Conservation (phyloP, 345 rosid genomes). For the Brassica incana region DNA sequence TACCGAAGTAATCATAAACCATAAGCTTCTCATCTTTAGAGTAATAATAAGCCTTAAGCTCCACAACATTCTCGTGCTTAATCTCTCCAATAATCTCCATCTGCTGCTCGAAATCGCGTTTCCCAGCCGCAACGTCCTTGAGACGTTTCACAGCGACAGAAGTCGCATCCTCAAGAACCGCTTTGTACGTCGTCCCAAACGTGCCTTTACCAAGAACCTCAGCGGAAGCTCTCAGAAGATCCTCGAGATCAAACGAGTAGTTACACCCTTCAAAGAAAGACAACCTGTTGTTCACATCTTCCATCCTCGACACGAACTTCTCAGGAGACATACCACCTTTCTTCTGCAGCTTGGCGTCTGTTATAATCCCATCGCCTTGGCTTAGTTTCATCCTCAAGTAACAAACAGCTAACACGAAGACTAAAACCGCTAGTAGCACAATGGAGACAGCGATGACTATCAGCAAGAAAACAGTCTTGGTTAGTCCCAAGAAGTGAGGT, state of each 20-base stretch:
- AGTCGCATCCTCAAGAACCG: constrained; percentile 45
- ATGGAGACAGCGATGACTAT: constrained; percentile 51
- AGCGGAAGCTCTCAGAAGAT: constrained; percentile 93
- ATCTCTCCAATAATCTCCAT: constrained; percentile 87
- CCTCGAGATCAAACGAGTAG: constrained; percentile 92
- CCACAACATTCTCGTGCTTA: constrained; percentile 81
- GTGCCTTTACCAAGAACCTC: constrained; percentile 98
- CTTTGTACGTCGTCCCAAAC: constrained; percentile 88
- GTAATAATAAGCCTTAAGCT: constrained; percentile 85
- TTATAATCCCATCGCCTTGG: constrained; percentile 32
- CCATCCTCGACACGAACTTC: constrained; percentile 71
- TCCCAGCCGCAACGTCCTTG: constrained; percentile 86
- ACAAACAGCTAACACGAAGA: constrained; percentile 53
- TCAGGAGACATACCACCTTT: constrained; percentile 85
- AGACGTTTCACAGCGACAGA: constrained; percentile 93
- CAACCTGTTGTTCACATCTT: constrained; percentile 75
- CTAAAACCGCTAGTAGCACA: constrained; percentile 48
- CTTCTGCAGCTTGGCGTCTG: constrained; percentile 51
- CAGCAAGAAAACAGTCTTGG: constrained; percentile 55
- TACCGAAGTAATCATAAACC: constrained; percentile 75
- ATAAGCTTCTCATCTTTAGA: constrained; percentile 96
- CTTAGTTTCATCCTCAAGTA: constrained; percentile 50
- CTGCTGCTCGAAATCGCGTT: constrained; percentile 93
- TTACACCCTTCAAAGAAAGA: constrained; percentile 93
- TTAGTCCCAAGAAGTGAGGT: constrained; percentile 36